Percentiles rank a stretch among this genome's conserved stretches.
Evolutionary conservation across 2,329 filamentous ascomycete species (phyloP).

Genomic region (Ilyonectria mors-panacis): DNA sequence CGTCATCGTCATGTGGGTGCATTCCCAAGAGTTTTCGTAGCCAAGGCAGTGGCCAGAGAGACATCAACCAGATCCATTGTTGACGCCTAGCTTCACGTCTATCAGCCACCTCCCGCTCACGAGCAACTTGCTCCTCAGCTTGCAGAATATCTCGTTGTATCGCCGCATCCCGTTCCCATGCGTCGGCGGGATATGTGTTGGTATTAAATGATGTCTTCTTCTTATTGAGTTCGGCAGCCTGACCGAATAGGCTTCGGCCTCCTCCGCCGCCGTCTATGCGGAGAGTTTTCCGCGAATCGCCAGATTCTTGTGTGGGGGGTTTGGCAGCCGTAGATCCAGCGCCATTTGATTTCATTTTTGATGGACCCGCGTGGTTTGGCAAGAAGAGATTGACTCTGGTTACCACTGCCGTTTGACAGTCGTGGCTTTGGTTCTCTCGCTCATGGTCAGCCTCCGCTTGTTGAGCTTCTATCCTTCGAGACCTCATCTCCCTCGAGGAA

Average conservation of each 20-base stretch:
- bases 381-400: neutral
- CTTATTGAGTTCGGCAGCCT: slow-evolving; percentile 1
- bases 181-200: slow-evolving; percentile 23
- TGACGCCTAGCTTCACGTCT: slow-evolving; percentile 32
- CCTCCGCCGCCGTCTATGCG: neutral
- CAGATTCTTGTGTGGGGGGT: neutral
- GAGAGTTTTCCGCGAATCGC: neutral
- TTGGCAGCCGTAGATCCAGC: neutral
- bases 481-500: slow-evolving; percentile 1
- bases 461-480: slow-evolving; percentile 9
- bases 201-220: slow-evolving; percentile 22
- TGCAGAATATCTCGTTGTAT: slow-evolving; percentile 43
- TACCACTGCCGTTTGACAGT: neutral
- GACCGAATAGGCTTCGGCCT: slow-evolving; percentile 29
- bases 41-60: slow-evolving; percentile 37
- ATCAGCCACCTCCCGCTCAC: slow-evolving; percentile 25
- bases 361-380: neutral
- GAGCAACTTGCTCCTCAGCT: slow-evolving; percentile 35
- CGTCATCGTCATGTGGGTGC: slow-evolving; percentile 5
- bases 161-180: slow-evolving; percentile 30
- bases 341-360: neutral
- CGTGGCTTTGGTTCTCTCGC: neutral
- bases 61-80: slow-evolving; percentile 41
- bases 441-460: slow-evolving; percentile 10
- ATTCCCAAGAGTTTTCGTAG: slow-evolving; percentile 19